Percentiles rank a stretch among this genome's conserved stretches.
Conservation (phyloP, 2,329 filamentous ascomycete species). For the Zymoseptoria passerinii region DNA sequence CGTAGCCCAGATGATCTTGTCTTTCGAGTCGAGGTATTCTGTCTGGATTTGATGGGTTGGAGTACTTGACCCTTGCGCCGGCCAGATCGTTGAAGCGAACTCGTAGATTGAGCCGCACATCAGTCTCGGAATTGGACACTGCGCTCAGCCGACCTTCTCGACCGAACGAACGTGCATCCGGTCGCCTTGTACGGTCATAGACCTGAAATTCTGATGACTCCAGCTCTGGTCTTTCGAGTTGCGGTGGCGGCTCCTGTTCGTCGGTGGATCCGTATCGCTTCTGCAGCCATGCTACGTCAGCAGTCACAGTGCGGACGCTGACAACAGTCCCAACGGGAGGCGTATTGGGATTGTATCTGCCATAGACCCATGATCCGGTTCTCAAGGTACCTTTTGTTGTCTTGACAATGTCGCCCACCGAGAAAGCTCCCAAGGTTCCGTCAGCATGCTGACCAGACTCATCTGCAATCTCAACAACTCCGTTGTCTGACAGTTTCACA, state of each 20-base stretch:
- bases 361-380: slow-evolving; percentile 46
- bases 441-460: slow-evolving; percentile 32
- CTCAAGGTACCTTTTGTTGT: slow-evolving; percentile 46
- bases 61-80: slow-evolving; percentile 46
- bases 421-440: slow-evolving; percentile 26
- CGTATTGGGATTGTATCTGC: slow-evolving; percentile 44
- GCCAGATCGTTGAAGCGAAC: slow-evolving; percentile 49
- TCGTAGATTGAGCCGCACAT: slow-evolving; percentile 23
- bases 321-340: slow-evolving; percentile 46
- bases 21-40: slow-evolving; percentile 39
- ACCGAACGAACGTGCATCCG: slow-evolving; percentile 1
- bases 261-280: slow-evolving; percentile 25
- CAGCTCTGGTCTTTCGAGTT: slow-evolving; percentile 31
- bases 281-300: slow-evolving; percentile 47
- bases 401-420: slow-evolving; percentile 43
- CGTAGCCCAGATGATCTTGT: slow-evolving; percentile 45
- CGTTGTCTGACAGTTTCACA: slow-evolving; percentile 45
- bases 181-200: slow-evolving; percentile 34
- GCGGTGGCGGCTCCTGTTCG: slow-evolving; percentile 19
- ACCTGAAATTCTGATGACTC: slow-evolving; percentile 35
- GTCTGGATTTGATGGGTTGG: slow-evolving; percentile 32
- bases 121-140: slow-evolving; percentile 28
- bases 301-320: slow-evolving; percentile 37
- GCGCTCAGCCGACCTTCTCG: slow-evolving; percentile 11
- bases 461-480: slow-evolving; percentile 45